Base-by-base conservation (phyloP, 192 early-diverging fungal species). In the Chytriomyces hyalinus region DNA sequence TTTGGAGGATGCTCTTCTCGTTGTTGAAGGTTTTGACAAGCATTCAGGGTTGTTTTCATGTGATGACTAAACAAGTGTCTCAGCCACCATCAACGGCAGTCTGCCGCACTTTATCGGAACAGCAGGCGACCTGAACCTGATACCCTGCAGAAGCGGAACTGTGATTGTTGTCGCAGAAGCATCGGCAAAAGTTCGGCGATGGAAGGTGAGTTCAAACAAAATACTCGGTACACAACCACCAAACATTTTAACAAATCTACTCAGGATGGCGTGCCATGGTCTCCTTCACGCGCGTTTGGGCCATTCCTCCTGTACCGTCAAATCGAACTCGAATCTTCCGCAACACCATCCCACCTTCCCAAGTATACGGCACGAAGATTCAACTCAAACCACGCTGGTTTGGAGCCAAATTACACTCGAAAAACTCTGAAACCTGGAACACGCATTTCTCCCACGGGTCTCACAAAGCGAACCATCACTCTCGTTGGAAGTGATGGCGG, bases 361-460 rank as follows among this genome's bases (percentile, higher is more conserved):
- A 57, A 57, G 4, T 57, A 57, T 20, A 57, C 13, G 5, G 15
- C 15, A 13, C 53, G 20, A 57, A 57, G 20, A 20, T n/a, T 20
- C 13, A 57, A n/a, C 53, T 57, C 53, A n/a, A 57, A 36, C 36
- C 36, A n/a, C 3, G 53, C 53, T 20, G 53, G 53, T 1, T 20
- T 57, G 15, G 53, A 57, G 53, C 53, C 53, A n/a, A 20, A n/a
- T 1, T 57, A 57, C 53, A 57, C 53, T n/a, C 15, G 15, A 13
- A 64, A 51, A 53, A 75, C 63, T 13, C 73, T 75, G 13, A 75
- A 75, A 46, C 73, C 53, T 26, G 66, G 66, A n/a, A 66, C 73
- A n/a, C 73, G 73, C 6, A 49, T 75, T 6, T 26, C 51, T 36
- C 28, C 28, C 28, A 36, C 28, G 28, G 28, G 28, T 36, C 49